Percentiles rank a stretch among this genome's conserved stretches.
phyloP scores from a whole-genome alignment of 768 basidiomycete species.

The Epithele typhae region DNA sequence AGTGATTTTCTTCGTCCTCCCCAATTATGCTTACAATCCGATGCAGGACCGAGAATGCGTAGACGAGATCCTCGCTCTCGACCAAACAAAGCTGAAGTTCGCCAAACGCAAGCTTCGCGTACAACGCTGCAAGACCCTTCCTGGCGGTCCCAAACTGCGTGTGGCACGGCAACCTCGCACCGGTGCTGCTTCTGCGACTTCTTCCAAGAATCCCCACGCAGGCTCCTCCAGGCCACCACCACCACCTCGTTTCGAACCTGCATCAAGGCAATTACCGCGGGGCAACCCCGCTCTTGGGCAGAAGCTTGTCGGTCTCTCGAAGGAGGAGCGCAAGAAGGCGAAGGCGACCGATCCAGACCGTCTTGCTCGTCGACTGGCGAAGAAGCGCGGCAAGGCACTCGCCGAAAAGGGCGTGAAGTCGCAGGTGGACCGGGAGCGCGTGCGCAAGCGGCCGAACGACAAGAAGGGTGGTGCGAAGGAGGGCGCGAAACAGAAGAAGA shows the following conservation, averaged over 20 bases:
- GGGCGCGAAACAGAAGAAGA: slow-evolving; percentile 35
- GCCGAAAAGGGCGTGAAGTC: slow-evolving; percentile 33
- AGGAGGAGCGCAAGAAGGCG: slow-evolving; percentile 79
- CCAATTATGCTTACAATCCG: background rate
- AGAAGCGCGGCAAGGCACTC: slow-evolving; percentile 78
- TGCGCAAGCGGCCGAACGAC: slow-evolving; percentile 37
- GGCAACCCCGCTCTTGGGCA: slow-evolving; percentile 82
- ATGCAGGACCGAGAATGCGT: slow-evolving; percentile 84
- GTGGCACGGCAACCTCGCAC: slow-evolving; percentile 19
- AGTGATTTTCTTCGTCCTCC: slow-evolving; percentile 24
- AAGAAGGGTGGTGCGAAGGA: slow-evolving; percentile 25
- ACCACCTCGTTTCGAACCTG: slow-evolving; percentile 5
- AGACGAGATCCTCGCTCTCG: slow-evolving; percentile 85
- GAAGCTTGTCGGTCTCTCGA: slow-evolving; percentile 70
- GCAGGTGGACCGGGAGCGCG: slow-evolving; percentile 40
- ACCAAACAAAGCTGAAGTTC: slow-evolving; percentile 76
- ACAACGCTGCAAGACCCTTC: slow-evolving; percentile 81
- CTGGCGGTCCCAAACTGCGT: slow-evolving; percentile 32
- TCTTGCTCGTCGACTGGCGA: slow-evolving; percentile 77
- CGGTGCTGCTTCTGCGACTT: slow-evolving; percentile 12
- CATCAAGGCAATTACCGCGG: slow-evolving; percentile 46
- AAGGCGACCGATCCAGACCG: slow-evolving; percentile 81
- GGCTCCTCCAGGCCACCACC: background rate
- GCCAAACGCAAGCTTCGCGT: slow-evolving; percentile 91
- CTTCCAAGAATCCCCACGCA: slow-evolving; percentile 2